Evolutionary conservation across 2,329 filamentous ascomycete genomes (phyloP), one percentile per base, ranked within the genome.

Genomic region (Botrytis aclada): DNA sequence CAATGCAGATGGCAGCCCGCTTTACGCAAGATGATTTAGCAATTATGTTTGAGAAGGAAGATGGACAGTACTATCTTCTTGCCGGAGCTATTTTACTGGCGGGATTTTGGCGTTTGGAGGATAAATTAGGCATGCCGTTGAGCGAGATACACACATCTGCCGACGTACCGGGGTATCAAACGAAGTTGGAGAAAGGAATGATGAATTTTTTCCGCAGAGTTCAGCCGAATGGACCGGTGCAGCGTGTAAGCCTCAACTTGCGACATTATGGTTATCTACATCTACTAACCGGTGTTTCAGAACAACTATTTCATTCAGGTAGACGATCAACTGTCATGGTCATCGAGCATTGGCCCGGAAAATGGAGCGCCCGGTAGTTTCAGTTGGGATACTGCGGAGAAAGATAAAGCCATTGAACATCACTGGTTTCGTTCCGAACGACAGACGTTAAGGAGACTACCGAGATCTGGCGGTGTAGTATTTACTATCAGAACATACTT

Each of bases 271-370:
- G 58, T n/a, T 71, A 71, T 41, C 4, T 72, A 61, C 70, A 74
- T 63, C 62, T 34, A 45, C 75, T 78, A 37, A 78, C 73, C 62
- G 29, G 56, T 58, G 58, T 43, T 34, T 86, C 85, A 93, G 73
- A 93, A 95, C 80, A 95, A 96, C 80, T 97, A 96, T 82, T 97
- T 97, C 83, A 87, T 97, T 75, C 93, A 97, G 82, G 93, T 96
- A 1, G 93, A 97, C 79, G 92, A 94, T 72, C 82, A 86, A 8
- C 84, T 97, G 1, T 85, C 91, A 0, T 97, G 93, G 93, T 93
- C 90, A 74, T 83, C 85, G 78, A 93, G 89, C 77, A 95, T 97
- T 76, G 93, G 93, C 0, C 77, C 83, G 25, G 94, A 97, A 81
- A 92, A 97, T 80, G 82, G 83, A 1, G 82, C 84, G 0, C 84